These are phyloP conservation scores for Pyrenochaeta sp. DNA, from an alignment of 2,329 filamentous ascomycete species.

Conservation along the genomic window DNA sequence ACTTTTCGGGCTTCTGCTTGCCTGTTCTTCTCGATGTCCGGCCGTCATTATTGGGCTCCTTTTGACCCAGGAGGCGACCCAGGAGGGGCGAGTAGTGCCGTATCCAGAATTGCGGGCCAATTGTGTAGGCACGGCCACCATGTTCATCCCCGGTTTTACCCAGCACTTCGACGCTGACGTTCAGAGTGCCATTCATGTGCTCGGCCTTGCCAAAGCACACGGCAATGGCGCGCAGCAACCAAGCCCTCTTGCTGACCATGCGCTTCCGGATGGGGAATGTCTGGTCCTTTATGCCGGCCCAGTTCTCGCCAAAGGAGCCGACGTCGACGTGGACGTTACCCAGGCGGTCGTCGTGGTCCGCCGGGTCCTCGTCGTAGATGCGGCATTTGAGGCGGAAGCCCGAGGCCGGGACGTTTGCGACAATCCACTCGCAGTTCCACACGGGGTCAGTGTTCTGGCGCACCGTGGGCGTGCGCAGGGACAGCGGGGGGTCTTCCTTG, in stretches of 20 bases:
- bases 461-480: constrained; percentile 77
- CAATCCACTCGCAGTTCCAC: constrained; percentile 87
- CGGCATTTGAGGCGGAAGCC: constrained; percentile 87
- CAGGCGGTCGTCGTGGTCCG: constrained; percentile 84
- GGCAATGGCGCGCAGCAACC: constrained; percentile 73
- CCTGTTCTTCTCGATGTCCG: constrained; percentile 50
- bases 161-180: constrained; percentile 78
- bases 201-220: constrained; percentile 67
- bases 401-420: constrained; percentile 81
- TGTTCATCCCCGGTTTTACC: constrained; percentile 73
- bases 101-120: constrained; percentile 78
- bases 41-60: constrained; percentile 58
- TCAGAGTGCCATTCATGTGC: constrained; percentile 74
- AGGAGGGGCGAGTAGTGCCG: constrained; percentile 91
- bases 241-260: constrained; percentile 86
- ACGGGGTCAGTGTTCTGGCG: constrained; percentile 74
- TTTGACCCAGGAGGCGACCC: constrained; percentile 75
- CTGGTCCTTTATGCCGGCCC: constrained; percentile 71
- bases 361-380: constrained; percentile 88
- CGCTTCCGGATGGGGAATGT: constrained; percentile 80
- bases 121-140: constrained; percentile 75
- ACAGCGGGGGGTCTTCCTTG: constrained; percentile 82
- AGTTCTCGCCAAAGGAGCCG: constrained; percentile 66
- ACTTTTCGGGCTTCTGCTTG: constrained; percentile 66
- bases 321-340: constrained; percentile 82